Evolutionary conservation across 306 rosid genomes (phyloP).

Genomic region (Notholithocarpus densiflorus): DNA sequence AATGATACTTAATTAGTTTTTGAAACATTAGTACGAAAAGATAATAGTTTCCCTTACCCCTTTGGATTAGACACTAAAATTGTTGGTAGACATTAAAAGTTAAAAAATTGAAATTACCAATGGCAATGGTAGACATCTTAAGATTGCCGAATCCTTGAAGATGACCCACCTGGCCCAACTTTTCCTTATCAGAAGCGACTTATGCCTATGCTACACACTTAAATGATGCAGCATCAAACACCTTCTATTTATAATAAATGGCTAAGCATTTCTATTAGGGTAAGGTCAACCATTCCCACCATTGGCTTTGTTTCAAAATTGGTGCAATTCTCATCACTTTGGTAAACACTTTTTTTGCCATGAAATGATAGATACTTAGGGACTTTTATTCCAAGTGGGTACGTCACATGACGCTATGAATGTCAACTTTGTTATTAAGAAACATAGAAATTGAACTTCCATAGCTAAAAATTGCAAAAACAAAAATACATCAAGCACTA

Average conservation of each 20-base stretch:
- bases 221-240: slow-evolving; percentile 25
- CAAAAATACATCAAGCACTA: too few species aligned
- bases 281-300: slow-evolving; percentile 22
- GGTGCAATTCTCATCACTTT: background rate
- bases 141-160: slow-evolving; percentile 34
- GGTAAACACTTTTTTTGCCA: background rate
- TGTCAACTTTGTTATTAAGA: background rate
- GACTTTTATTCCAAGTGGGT: background rate
- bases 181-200: slow-evolving; percentile 4
- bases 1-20: too few species aligned
- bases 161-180: slow-evolving; percentile 18
- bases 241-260: background rate
- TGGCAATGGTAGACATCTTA: slow-evolving; percentile 9
- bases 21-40: too few species aligned
- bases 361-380: background rate
- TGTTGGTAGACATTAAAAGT: too few species aligned
- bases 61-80: too few species aligned
- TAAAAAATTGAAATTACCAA: background rate
- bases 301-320: slow-evolving; percentile 2
- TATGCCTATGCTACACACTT: background rate
- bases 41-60: too few species aligned
- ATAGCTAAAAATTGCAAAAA: too few species aligned
- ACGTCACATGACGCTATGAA: background rate
- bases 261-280: slow-evolving; percentile 14
- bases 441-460: too few species aligned